Evolutionary conservation across 2,329 filamentous ascomycete species (phyloP).

Genomic region (Penicillium sp.): DNA sequence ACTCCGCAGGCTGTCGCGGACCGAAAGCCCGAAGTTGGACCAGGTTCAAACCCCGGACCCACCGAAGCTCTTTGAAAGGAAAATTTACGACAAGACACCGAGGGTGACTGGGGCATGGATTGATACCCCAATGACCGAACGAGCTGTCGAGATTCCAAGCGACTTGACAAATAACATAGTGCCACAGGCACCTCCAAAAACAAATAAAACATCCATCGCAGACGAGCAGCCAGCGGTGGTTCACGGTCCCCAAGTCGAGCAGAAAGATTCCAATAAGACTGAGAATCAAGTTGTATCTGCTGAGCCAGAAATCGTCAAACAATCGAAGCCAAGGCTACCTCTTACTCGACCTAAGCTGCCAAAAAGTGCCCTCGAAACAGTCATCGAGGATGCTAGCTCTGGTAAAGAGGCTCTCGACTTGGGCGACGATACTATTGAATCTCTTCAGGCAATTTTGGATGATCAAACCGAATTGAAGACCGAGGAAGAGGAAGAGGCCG

Average conservation of each 20-base stretch:
- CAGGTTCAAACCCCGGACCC: slow-evolving; percentile 40
- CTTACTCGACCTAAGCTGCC: slow-evolving; percentile 45
- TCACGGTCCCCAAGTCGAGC: background rate
- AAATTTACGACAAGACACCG: slow-evolving; percentile 48
- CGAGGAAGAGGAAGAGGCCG: slow-evolving; percentile 36
- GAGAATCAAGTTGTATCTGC: background rate
- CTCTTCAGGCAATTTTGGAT: slow-evolving; percentile 47
- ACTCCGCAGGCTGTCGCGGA: slow-evolving; percentile 46
- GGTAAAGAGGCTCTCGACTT: slow-evolving; percentile 43
- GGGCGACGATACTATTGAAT: slow-evolving; percentile 52
- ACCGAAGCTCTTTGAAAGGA: slow-evolving; percentile 33
- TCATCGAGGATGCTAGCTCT: slow-evolving; percentile 46
- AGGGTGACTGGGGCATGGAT: slow-evolving; percentile 52
- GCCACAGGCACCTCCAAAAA: slow-evolving; percentile 14
- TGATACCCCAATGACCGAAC: slow-evolving; percentile 51
- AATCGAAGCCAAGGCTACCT: slow-evolving; percentile 19
- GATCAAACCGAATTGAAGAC: slow-evolving; percentile 32
- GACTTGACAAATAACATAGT: slow-evolving; percentile 32
- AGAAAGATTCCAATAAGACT: slow-evolving; percentile 1
- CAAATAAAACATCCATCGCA: slow-evolving; percentile 7
- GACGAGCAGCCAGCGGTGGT: slow-evolving; percentile 11
- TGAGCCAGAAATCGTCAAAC: background rate
- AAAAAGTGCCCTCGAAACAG: slow-evolving; percentile 47
- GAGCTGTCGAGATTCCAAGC: slow-evolving; percentile 27
- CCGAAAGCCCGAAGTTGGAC: slow-evolving; percentile 39